Evolutionary conservation across 768 basidiomycete genomes (phyloP).

Genomic region (Xerocomellus dryophilus): DNA sequence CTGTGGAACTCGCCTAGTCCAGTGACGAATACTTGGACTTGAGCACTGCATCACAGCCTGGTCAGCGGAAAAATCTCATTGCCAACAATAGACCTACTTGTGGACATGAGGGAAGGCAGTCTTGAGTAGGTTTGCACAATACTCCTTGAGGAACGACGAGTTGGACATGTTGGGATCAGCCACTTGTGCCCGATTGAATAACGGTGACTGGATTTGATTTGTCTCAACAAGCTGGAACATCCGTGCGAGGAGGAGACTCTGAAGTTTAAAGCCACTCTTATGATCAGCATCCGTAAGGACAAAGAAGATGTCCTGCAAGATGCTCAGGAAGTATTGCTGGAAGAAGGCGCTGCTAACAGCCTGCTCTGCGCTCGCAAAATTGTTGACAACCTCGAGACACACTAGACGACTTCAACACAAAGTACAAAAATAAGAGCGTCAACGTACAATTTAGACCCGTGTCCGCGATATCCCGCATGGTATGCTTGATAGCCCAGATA

Average conservation of each 20-base stretch:
- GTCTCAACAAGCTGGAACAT: slow-evolving; percentile 91
- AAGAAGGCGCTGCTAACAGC: slow-evolving; percentile 88
- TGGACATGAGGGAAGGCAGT: slow-evolving; percentile 92
- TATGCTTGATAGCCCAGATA: slow-evolving; percentile 99
- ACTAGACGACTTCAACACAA: slow-evolving; percentile 45
- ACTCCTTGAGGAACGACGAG: slow-evolving; percentile 75
- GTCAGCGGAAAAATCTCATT: slow-evolving; percentile 9
- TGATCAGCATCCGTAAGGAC: slow-evolving; percentile 97
- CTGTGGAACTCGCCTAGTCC: slow-evolving; percentile 69
- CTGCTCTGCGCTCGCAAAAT: slow-evolving; percentile 81
- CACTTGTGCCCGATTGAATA: slow-evolving; percentile 77
- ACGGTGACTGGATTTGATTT: slow-evolving; percentile 72
- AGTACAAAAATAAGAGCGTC: background rate
- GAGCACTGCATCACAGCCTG: slow-evolving; percentile 44
- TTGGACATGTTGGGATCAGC: slow-evolving; percentile 74
- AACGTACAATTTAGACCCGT: slow-evolving; percentile 71
- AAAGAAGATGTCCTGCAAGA: slow-evolving; percentile 95
- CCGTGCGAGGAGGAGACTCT: slow-evolving; percentile 86
- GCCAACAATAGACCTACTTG: slow-evolving; percentile 47
- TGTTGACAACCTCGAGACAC: slow-evolving; percentile 91
- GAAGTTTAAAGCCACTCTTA: slow-evolving; percentile 97
- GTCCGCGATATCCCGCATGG: slow-evolving; percentile 97
- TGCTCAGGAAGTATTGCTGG: slow-evolving; percentile 91
- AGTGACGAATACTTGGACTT: slow-evolving; percentile 67
- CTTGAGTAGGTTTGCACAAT: slow-evolving; percentile 81